Conservation (phyloP, 106 monocot genomes). For the Alisma plantagoaquatica region DNA sequence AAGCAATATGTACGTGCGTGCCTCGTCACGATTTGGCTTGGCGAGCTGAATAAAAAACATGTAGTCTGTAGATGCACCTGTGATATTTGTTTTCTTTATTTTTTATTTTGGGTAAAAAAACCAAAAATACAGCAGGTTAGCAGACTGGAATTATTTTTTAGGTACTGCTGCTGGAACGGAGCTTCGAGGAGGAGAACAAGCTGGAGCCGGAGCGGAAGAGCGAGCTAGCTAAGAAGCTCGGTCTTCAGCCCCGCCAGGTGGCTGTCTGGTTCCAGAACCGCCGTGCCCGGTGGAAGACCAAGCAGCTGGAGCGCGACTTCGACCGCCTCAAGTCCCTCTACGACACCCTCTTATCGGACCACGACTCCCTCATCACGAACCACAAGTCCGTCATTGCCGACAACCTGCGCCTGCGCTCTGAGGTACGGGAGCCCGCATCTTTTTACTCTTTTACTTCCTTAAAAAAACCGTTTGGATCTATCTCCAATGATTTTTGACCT, state of each 20-base stretch:
- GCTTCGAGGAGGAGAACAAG: constrained; percentile 84
- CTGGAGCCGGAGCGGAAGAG: constrained; percentile 85
- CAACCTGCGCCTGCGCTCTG: constrained; percentile 46
- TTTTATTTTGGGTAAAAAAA: too few species aligned
- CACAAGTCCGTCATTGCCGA: too few species aligned
- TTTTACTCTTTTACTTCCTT: too few species aligned
- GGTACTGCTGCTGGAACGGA: constrained; percentile 62
- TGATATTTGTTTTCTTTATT: too few species aligned
- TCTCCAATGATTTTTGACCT: not conserved
- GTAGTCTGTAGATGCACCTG: too few species aligned
- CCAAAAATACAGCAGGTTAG: too few species aligned
- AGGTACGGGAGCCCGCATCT: too few species aligned
- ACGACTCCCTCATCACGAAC: constrained; percentile 32
- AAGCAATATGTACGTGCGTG: too few species aligned
- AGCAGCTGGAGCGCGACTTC: constrained; percentile 66
- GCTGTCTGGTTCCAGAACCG: constrained; percentile 79
- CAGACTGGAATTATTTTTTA: too few species aligned
- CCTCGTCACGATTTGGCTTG: too few species aligned
- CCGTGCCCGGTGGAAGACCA: too few species aligned
- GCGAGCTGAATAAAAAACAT: too few species aligned
- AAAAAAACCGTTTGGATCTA: not conserved
- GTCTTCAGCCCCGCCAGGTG: constrained; percentile 73
- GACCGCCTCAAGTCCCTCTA: constrained; percentile 63
- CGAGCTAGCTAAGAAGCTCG: constrained; percentile 69
- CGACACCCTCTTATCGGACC: constrained; percentile 57